Base-by-base conservation (phyloP, 2,329 filamentous ascomycete species). In the Arachnopeziza araneosa region DNA sequence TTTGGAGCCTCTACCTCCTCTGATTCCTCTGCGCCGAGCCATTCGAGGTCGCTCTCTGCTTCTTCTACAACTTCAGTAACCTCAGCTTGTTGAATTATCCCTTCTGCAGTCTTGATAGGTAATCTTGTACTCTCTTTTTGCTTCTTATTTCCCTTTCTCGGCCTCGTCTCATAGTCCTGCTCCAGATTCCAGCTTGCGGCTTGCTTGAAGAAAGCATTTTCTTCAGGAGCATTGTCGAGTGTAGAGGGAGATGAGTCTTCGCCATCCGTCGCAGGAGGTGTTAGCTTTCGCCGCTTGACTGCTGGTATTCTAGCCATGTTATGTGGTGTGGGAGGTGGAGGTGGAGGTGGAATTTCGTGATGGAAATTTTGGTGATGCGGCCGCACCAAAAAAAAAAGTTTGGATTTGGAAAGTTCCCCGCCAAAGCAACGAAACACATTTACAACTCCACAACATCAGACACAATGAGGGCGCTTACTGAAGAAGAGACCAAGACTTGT, bases 151-250 rank as follows among this genome's bases (percentile, higher is more conserved):
- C 82, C 76, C 73, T 95, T 95, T 68, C 90, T 83, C 53, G 89
- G 86, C 67, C 86, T 85, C 63, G 83, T 83, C 75, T 96, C 92
- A 79, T 97, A 98, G 74, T 91, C 88, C 72, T 96, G 89, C 77
- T 96, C 95, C 54, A 96, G 82, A 70, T 96, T 86, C 92, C 93
- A 98, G 75, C 86, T 87, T 61, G 90, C 81, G 6, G 89, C 91
- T 69, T 84, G 87, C 69, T 84, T 84, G 76, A 90, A 83, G 73
- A 93, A 92, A 4, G 63, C 62, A 57, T 68, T 71, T 6, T 65
- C 50, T 32, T 66, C 60, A 1, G 67, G 64, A 14, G 48, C 66
- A 58, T 64, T 55, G 36, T 71, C 66, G 21, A 71, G 61, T 48
- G 70, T 72, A 66, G 57, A 72, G 66, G 56, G 68, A 60, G 66